Base-by-base conservation (phyloP, 2,329 filamentous ascomycete genomes). In the Hypoxylon sp. region DNA sequence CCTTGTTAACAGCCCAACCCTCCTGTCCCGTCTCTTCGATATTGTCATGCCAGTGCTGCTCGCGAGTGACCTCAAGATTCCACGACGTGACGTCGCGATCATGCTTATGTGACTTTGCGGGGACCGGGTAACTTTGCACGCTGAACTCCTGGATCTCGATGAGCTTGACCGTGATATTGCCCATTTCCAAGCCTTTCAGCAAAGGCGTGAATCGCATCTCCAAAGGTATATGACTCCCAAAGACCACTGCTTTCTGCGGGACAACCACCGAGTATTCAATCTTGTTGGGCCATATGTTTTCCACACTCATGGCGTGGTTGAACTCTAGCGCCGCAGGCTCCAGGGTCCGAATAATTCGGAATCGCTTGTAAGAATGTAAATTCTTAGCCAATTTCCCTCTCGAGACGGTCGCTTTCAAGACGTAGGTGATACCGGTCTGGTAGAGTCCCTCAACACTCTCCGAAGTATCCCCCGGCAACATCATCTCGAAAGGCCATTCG, bases 261-360 rank as follows among this genome's bases (percentile, higher is more conserved):
- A 97, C 92, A 60, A 92, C 88, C 67, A 99, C 93, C 28, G 93
- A 94, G 80, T 99, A 99, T 76, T 97, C 92, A 71, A 98, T 87
- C 82, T 99, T 99, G 81, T 97, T 95, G 5, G 93, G 91, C 95
- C 95, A 99, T 67, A 97, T 91, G 74, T 97, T 97, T 78, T 97
- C 94, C 68, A 98, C 94, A 67, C 92, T 92, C 92, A 97, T 95
- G 49, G 93, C 90, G 77, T 98, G 91, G 37, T 91, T 84, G 65
- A 94, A 85, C 74, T 94, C 91, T 61, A 94, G 82, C 10, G 91
- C 90, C 52, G 89, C 89, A 10, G 91, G 85, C 63, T 92, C 90
- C 48, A 94, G 80, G 0, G 92, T 94, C 59, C 92, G 87, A 60
- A 94, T 91, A 59, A 94, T 87, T 57, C 92, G 87, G 58, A 95